A percentile compares a stretch with the other conserved stretches of the same genome.
Evolutionary conservation across 768 basidiomycete species (phyloP).

Genomic region (Hebeloma cylindrosporum): DNA sequence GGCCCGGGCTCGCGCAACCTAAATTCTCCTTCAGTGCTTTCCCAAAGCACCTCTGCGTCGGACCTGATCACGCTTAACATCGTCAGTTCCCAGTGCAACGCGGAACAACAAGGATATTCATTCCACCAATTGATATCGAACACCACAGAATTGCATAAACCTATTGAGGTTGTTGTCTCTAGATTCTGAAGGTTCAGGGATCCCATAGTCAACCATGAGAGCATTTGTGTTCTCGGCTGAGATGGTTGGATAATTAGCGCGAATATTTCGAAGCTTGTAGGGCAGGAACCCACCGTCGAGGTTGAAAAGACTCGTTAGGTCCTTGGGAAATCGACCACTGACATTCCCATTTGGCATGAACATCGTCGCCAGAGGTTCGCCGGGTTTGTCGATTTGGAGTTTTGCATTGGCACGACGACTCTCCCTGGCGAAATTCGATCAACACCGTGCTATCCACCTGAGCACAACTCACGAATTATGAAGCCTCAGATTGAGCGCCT

Average conservation of each 20-base stretch:
- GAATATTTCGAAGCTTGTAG: not conserved
- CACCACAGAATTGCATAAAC: slow-evolving; percentile 57
- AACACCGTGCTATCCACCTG: too few species aligned
- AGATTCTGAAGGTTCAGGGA: slow-evolving; percentile 34
- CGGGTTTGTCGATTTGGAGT: slow-evolving; percentile 40
- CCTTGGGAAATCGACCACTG: slow-evolving; percentile 50
- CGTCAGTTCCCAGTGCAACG: slow-evolving; percentile 9
- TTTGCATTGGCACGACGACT: slow-evolving; percentile 54
- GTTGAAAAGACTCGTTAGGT: slow-evolving; percentile 49
- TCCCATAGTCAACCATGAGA: slow-evolving; percentile 39
- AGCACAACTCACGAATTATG: slow-evolving; percentile 63
- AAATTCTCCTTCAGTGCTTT: too few species aligned
- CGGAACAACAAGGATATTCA: slow-evolving; percentile 6
- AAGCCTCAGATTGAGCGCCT: slow-evolving; percentile 44
- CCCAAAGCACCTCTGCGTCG: slow-evolving; percentile 8
- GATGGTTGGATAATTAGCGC: not conserved
- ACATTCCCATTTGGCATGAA: slow-evolving; percentile 47
- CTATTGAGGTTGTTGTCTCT: slow-evolving; percentile 52
- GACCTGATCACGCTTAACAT: slow-evolving; percentile 14
- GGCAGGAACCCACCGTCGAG: slow-evolving; percentile 44
- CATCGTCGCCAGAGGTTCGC: slow-evolving; percentile 46
- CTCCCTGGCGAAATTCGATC: too few species aligned
- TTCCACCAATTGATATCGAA: slow-evolving; percentile 57
- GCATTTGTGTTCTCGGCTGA: slow-evolving; percentile 33
- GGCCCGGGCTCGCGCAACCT: too few species aligned